A percentile compares a stretch with the other conserved stretches of the same genome.
Evolutionary conservation across 148 eudicot genomes (phyloP).

Genomic region (Pouteria glomerata): DNA sequence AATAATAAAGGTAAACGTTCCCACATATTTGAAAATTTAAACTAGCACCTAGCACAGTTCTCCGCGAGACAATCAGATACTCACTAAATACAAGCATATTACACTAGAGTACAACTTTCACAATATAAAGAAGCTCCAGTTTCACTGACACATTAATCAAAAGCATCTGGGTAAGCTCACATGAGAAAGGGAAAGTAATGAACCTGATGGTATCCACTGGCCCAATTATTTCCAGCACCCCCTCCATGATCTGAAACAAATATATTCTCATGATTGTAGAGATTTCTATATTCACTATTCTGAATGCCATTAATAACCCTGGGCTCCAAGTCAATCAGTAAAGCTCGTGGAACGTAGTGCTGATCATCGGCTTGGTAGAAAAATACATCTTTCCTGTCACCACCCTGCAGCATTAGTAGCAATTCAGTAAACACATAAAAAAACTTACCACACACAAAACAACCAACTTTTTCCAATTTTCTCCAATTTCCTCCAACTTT

Average conservation of each 20-base stretch:
- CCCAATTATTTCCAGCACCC: conserved; percentile 99
- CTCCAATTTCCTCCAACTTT: too few relatives aligned
- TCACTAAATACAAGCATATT: not conserved
- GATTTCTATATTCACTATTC: conserved; percentile 89
- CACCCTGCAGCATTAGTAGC: conserved; percentile 63
- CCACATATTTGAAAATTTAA: not conserved
- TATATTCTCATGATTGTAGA: conserved; percentile 88
- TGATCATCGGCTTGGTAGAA: conserved; percentile 99
- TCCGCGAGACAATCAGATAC: not conserved
- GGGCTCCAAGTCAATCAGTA: conserved; percentile 97
- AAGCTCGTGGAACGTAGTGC: conserved; percentile 91
- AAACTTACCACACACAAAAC: too few relatives aligned
- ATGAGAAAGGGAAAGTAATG: conserved; percentile 2
- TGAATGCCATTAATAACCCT: conserved; percentile 94
- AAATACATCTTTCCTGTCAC: conserved; percentile 96
- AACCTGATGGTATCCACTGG: conserved; percentile 97
- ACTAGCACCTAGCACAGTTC: not conserved
- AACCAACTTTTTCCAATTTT: too few relatives aligned
- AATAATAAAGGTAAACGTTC: not conserved
- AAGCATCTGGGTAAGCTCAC: not conserved
- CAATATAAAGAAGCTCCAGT: not conserved
- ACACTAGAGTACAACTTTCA: not conserved
- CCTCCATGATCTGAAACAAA: conserved; percentile 91
- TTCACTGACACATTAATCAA: not conserved
- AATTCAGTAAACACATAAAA: too few relatives aligned